Conservation (phyloP, 371 early-diverging fungal species). For the Lichtheimia ornata region DNA sequence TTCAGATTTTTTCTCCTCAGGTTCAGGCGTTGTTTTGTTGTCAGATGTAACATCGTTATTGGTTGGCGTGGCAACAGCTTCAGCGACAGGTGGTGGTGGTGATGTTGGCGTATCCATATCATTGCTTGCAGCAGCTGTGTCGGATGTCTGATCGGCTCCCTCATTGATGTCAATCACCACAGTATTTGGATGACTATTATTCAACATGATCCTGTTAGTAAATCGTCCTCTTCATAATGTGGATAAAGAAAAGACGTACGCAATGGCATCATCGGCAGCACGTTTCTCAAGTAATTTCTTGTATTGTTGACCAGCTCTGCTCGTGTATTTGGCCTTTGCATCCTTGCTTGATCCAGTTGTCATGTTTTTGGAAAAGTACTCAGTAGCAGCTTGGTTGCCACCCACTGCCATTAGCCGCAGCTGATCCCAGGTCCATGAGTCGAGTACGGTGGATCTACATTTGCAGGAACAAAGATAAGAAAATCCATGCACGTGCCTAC, state of each 20-base stretch:
- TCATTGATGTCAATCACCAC: conserved; percentile 40
- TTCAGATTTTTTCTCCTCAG: too few species aligned
- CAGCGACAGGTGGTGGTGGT: neutral
- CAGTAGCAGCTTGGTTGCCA: conserved; percentile 79
- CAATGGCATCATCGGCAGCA: conserved; percentile 74
- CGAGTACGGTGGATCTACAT: conserved; percentile 80
- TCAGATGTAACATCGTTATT: neutral
- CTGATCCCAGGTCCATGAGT: conserved; percentile 95
- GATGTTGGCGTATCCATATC: neutral
- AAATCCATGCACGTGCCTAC: too few species aligned
- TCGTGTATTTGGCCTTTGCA: conserved; percentile 83
- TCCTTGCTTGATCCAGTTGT: conserved; percentile 62
- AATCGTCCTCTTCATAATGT: neutral
- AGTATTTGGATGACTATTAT: conserved; percentile 30
- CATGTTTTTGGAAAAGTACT: conserved; percentile 74
- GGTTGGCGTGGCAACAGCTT: neutral
- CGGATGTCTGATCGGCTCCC: neutral
- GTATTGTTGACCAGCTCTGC: conserved; percentile 77
- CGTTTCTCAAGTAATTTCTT: conserved; percentile 79
- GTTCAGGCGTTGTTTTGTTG: too few species aligned
- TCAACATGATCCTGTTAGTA: neutral
- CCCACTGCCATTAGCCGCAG: conserved; percentile 92
- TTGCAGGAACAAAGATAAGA: too few species aligned
- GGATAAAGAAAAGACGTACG: conserved; percentile 36
- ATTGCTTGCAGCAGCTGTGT: conserved; percentile 14